phyloP scores from a whole-genome alignment of 1,284 basidiomycete genomes.

The Xerocomus tenax region DNA sequence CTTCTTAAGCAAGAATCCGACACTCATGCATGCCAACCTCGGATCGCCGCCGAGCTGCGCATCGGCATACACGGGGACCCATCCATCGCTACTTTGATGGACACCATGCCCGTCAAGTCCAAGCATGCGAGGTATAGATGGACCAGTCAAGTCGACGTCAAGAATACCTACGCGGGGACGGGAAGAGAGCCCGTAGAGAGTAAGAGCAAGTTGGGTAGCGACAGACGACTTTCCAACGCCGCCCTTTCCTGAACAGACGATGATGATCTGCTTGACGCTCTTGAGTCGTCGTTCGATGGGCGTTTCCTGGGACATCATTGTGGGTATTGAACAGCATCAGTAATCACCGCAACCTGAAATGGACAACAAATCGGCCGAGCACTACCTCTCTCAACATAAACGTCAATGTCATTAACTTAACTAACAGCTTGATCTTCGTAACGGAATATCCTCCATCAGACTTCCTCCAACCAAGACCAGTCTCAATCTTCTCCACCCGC shows the following conservation, averaged over 20 bases:
- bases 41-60: conserved; percentile 42
- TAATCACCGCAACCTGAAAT: neutral
- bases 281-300: conserved; percentile 57
- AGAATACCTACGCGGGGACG: conserved; percentile 78
- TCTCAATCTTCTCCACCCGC: conserved; percentile 13
- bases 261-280: conserved; percentile 78
- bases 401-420: neutral
- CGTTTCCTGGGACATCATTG: conserved; percentile 38
- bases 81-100: conserved; percentile 89
- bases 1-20: conserved; percentile 87
- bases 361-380: neutral
- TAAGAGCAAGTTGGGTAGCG: conserved; percentile 86
- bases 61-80: conserved; percentile 96
- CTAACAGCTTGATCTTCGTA: neutral
- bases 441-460: conserved; percentile 4
- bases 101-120: conserved; percentile 82
- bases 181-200: conserved; percentile 62
- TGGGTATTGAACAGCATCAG: neutral
- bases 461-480: neutral
- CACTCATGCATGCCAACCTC: conserved; percentile 89
- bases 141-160: conserved; percentile 94
- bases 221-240: conserved; percentile 98
- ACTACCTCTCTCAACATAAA: neutral
- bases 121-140: conserved; percentile 95
- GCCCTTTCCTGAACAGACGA: conserved; percentile 93